These are phyloP conservation scores for Myriosclerotinia duriaeana DNA, from an alignment of 2,329 filamentous ascomycete species.

Conservation along the genomic window DNA sequence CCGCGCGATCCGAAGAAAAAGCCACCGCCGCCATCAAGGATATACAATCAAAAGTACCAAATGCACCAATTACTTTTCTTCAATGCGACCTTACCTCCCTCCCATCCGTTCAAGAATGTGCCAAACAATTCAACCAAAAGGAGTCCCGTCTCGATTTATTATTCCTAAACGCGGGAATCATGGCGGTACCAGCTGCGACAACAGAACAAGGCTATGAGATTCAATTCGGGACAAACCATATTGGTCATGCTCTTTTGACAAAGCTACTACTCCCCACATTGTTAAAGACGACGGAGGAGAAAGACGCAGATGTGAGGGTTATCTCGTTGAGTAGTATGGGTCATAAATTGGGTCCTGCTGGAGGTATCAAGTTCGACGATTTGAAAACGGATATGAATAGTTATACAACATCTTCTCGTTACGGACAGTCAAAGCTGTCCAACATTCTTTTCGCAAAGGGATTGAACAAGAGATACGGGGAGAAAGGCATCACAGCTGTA, in stretches of 20 bases:
- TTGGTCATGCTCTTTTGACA: slow-evolving; percentile 49
- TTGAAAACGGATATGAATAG: slow-evolving; percentile 23
- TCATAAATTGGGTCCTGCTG: slow-evolving; percentile 1
- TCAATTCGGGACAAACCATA: slow-evolving; percentile 51
- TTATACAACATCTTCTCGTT: slow-evolving; percentile 33
- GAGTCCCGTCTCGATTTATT: slow-evolving; percentile 47
- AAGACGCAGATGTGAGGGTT: slow-evolving; percentile 29
- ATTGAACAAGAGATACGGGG: slow-evolving; percentile 44
- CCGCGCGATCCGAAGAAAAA: slow-evolving; percentile 42
- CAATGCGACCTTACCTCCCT: slow-evolving; percentile 48
- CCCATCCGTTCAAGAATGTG: slow-evolving; percentile 46
- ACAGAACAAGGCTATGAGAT: slow-evolving; percentile 50
- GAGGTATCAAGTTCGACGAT: slow-evolving; percentile 38
- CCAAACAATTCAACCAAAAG: slow-evolving; percentile 42
- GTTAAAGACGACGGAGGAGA: slow-evolving; percentile 32
- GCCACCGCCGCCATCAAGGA: slow-evolving; percentile 44
- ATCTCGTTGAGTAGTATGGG: slow-evolving; percentile 20
- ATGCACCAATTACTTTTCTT: slow-evolving; percentile 22
- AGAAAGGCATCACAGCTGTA: slow-evolving; percentile 40
- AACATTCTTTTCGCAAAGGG: slow-evolving; percentile 47
- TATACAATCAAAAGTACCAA: slow-evolving; percentile 37
- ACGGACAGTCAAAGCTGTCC: slow-evolving; percentile 51
- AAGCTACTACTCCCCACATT: slow-evolving; percentile 43
- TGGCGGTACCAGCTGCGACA: slow-evolving; percentile 43
- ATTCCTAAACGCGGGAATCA: slow-evolving; percentile 49